Conservation (phyloP, 2,329 filamentous ascomycete genomes). For the Fusarium tanahbumbuense region DNA sequence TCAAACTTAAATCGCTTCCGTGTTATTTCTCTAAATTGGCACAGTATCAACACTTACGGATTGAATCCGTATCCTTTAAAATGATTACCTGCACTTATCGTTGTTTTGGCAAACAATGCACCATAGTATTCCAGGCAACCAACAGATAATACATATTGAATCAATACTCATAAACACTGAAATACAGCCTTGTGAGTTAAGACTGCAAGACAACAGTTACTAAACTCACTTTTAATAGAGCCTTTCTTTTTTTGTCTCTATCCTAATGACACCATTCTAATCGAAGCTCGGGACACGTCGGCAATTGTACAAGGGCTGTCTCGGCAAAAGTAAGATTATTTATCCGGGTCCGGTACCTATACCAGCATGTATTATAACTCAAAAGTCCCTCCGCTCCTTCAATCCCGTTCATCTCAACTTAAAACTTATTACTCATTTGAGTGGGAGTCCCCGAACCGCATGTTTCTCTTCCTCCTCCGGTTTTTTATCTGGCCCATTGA, state of each 20-base stretch:
- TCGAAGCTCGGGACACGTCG: not conserved
- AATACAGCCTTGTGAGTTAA: too few relatives aligned
- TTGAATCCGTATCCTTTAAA: too few relatives aligned
- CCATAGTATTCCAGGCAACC: too few relatives aligned
- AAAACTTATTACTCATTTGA: not conserved
- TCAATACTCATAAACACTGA: too few relatives aligned
- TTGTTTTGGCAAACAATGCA: too few relatives aligned
- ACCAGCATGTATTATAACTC: not conserved
- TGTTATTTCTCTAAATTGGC: rapidly evolving
- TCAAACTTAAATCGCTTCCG: too few relatives aligned
- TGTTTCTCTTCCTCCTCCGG: not conserved
- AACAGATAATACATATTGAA: too few relatives aligned
- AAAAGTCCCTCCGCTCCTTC: not conserved
- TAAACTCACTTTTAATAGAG: not conserved
- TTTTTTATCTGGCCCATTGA: not conserved
- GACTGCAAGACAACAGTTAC: rapidly evolving
- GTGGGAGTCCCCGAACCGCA: not conserved
- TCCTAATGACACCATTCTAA: not conserved
- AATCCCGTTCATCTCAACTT: not conserved
- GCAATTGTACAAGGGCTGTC: not conserved
- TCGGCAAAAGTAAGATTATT: not conserved
- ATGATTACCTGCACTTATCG: too few relatives aligned
- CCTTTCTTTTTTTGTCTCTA: too few relatives aligned
- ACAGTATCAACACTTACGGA: too few relatives aligned
- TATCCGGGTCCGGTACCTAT: not conserved